Percentiles rank a stretch among this genome's conserved stretches.
phyloP scores from a whole-genome alignment of 164 flowering plant genomes.

The Houttuynia cordata region DNA sequence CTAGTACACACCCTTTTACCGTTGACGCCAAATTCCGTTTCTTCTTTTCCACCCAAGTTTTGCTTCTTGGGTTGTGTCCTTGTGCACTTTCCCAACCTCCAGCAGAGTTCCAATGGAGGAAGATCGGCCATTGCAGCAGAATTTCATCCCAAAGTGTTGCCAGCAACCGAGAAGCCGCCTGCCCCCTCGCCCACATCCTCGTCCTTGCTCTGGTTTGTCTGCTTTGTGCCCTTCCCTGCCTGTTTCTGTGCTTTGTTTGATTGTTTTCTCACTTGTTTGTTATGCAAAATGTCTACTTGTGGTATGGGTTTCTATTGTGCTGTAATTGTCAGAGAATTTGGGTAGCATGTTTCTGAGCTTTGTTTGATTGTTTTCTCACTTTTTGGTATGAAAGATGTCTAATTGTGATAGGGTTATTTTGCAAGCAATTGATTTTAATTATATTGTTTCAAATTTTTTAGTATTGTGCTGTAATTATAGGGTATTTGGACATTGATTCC shows the following conservation, averaged over 20 bases:
- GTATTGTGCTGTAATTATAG: neutral
- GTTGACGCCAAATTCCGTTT: too few species aligned
- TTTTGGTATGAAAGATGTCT: neutral
- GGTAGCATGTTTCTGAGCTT: neutral
- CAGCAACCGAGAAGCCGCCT: constrained; percentile 1
- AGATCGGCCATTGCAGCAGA: neutral
- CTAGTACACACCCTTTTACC: too few species aligned
- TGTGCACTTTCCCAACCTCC: too few species aligned
- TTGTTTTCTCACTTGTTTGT: neutral
- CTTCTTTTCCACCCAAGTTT: too few species aligned
- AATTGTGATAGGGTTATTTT: neutral
- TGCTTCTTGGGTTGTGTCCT: too few species aligned
- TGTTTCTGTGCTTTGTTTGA: neutral
- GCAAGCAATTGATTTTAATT: neutral
- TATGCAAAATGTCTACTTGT: neutral
- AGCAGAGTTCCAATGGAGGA: neutral
- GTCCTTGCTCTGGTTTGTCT: neutral
- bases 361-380: neutral
- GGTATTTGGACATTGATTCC: too few species aligned
- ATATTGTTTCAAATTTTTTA: neutral
- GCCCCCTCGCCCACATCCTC: constrained; percentile 1
- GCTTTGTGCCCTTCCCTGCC: neutral
- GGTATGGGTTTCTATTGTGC: neutral
- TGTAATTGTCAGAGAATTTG: neutral
- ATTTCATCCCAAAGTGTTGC: neutral